Evolutionary conservation across 164 flowering plant species (phyloP).

Genomic region (Vitis labrusca): DNA sequence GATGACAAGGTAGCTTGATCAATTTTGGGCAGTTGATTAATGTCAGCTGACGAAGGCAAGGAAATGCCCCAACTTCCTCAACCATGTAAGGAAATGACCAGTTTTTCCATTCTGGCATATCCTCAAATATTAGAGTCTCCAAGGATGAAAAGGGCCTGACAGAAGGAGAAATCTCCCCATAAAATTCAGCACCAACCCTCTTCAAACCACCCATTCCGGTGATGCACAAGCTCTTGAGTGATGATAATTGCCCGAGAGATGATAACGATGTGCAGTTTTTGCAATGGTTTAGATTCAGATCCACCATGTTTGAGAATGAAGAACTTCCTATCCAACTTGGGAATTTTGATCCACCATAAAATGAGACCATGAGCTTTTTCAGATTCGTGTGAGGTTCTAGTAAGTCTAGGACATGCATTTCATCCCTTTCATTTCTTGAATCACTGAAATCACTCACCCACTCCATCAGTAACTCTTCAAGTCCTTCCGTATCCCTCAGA

Average conservation of each 20-base stretch:
- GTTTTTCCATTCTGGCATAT: neutral
- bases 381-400: slow-evolving; percentile 27
- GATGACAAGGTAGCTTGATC: neutral
- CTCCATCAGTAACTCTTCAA: no score
- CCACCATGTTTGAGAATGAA: slow-evolving; percentile 8
- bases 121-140: neutral
- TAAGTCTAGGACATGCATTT: neutral
- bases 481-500: no score
- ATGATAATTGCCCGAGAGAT: neutral
- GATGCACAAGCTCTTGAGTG: neutral
- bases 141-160: neutral
- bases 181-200: slow-evolving; percentile 1
- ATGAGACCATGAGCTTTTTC: slow-evolving; percentile 10
- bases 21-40: slow-evolving; percentile 10
- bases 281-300: slow-evolving; percentile 17
- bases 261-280: neutral
- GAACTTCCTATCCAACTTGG: slow-evolving; percentile 21
- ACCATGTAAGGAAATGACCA: neutral
- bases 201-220: neutral
- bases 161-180: neutral
- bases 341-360: slow-evolving; percentile 17
- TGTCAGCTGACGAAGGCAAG: slow-evolving; percentile 4
- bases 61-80: slow-evolving; percentile 1
- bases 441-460: neutral
- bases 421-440: neutral